Conservation (phyloP, 202 grass and related monocot species). For the Alloteropsis angusta region DNA sequence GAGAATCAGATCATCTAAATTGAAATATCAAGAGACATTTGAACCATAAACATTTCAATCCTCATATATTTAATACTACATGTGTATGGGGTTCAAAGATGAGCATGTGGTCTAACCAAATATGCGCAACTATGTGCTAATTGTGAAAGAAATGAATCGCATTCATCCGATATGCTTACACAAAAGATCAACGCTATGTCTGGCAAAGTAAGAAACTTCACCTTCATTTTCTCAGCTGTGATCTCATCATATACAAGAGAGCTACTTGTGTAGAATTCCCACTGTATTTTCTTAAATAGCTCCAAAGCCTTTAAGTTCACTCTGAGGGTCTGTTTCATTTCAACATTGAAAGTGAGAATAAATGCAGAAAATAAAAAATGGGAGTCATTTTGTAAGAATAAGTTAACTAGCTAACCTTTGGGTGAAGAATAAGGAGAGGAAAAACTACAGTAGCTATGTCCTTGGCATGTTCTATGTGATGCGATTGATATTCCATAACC, state of each 20-base stretch:
- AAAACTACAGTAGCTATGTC: slow-evolving; percentile 63
- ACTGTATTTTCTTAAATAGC: slow-evolving; percentile 65
- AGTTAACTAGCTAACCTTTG: slow-evolving; percentile 47
- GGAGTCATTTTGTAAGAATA: not conserved
- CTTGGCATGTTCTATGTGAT: slow-evolving; percentile 47
- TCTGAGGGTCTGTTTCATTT: slow-evolving; percentile 49
- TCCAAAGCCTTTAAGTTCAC: slow-evolving; percentile 86
- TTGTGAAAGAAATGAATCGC: not conserved
- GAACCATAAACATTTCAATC: not conserved
- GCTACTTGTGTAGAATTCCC: slow-evolving; percentile 58
- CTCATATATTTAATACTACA: not conserved
- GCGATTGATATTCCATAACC: slow-evolving; percentile 49
- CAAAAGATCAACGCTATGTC: not conserved
- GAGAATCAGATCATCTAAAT: not conserved
- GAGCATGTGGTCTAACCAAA: not conserved
- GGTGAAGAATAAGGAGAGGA: slow-evolving; percentile 72
- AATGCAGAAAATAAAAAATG: not conserved
- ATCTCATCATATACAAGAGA: slow-evolving; percentile 41
- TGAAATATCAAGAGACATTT: slow-evolving; percentile 8
- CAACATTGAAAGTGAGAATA: slow-evolving; percentile 20
- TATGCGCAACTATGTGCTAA: not conserved
- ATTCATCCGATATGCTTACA: slow-evolving; percentile 2
- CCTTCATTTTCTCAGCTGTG: slow-evolving; percentile 55
- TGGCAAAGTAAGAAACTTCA: slow-evolving; percentile 27
- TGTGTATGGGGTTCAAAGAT: not conserved